A percentile compares a stretch with the other conserved stretches of the same genome.
Evolutionary conservation across 2,329 filamentous ascomycete genomes (phyloP).

Genomic region (Sporothrix luriei): DNA sequence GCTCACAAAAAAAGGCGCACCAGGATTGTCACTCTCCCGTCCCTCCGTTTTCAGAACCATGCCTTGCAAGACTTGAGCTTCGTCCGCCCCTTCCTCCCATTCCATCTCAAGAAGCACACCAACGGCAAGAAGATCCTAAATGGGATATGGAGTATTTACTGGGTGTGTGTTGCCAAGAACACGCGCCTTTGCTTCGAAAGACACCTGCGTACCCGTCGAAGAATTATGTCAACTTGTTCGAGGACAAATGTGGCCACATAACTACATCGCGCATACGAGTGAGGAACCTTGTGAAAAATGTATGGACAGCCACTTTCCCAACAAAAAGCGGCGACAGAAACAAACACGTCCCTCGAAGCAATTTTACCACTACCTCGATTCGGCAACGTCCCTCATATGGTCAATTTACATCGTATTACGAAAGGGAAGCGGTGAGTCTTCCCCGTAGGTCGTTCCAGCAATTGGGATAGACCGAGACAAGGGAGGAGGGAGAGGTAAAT

Average conservation of each 20-base stretch:
- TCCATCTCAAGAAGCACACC: constrained; percentile 2
- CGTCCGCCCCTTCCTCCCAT: not conserved
- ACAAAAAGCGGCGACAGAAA: constrained; percentile 15
- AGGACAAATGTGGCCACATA: not conserved
- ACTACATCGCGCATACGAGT: constrained; percentile 3
- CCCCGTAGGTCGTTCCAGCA: constrained; percentile 18
- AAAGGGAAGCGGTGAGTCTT: constrained; percentile 28
- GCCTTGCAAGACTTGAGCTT: not conserved
- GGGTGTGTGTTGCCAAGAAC: too few relatives aligned
- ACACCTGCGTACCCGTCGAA: too few relatives aligned
- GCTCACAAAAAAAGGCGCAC: constrained; percentile 2
- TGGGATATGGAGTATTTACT: too few relatives aligned
- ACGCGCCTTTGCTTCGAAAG: too few relatives aligned
- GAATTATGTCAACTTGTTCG: not conserved
- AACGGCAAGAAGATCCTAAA: not conserved
- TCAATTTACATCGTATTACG: not conserved
- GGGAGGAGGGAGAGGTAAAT: not conserved
- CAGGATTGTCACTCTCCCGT: constrained; percentile 11
- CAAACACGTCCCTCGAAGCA: not conserved
- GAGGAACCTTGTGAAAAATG: not conserved
- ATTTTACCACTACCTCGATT: constrained; percentile 13
- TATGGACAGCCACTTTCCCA: constrained; percentile 7
- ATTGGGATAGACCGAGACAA: constrained; percentile 14
- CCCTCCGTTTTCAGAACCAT: not conserved
- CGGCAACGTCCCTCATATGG: constrained; percentile 8